Conservation (phyloP, 495 filamentous ascomycete species). For the Penicillium crystallinum region DNA sequence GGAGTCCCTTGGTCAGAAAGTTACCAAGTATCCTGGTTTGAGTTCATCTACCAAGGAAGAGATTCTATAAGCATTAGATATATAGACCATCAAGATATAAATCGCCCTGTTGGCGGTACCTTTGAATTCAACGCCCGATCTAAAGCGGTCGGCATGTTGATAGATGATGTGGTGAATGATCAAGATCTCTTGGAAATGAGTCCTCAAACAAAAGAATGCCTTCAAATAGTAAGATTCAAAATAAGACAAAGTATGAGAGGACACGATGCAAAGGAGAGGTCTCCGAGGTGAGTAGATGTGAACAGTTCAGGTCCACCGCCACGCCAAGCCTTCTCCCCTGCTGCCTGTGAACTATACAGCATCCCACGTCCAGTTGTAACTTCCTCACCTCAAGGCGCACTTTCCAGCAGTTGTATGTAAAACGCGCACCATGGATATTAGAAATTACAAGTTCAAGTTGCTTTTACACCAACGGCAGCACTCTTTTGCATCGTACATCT, state of each 20-base stretch:
- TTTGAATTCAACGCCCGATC: slow-evolving; percentile 76
- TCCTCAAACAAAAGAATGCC: neutral
- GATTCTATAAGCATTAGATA: slow-evolving; percentile 37
- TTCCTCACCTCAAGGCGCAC: neutral
- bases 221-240: no score
- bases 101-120: slow-evolving; percentile 40
- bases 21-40: neutral
- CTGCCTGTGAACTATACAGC: neutral
- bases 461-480: no score
- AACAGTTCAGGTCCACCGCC: slow-evolving; percentile 3
- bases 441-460: neutral
- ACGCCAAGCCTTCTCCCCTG: neutral
- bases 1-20: slow-evolving; percentile 11
- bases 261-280: slow-evolving; percentile 2
- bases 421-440: neutral
- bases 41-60: slow-evolving; percentile 50
- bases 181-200: neutral
- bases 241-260: neutral
- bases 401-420: neutral
- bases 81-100: slow-evolving; percentile 1
- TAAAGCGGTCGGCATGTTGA: slow-evolving; percentile 61
- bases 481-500: slow-evolving; percentile 1
- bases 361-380: neutral
- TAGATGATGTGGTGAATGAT: neutral
- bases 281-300: neutral